Conservation (phyloP, 345 rosid genomes). For the Eucalyptus sp. region DNA sequence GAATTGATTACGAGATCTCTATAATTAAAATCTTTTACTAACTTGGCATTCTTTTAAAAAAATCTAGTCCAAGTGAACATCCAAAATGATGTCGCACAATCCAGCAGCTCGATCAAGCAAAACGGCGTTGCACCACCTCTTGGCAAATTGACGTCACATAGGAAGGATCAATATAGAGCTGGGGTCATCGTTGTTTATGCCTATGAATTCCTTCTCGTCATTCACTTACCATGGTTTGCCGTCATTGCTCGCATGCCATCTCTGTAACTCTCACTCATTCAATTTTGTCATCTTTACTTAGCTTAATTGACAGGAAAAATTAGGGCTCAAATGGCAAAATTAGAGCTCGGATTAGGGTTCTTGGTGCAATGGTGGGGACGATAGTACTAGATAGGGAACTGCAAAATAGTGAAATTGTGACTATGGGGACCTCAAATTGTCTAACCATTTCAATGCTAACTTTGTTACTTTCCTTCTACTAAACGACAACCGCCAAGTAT, state of each 20-base stretch:
- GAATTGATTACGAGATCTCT: rapidly evolving
- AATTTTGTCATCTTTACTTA: not conserved
- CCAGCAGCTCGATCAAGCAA: no score
- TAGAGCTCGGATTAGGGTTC: not conserved
- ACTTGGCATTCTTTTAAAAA: no score
- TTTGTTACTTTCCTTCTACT: not conserved
- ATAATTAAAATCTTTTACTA: no score
- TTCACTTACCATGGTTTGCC: not conserved
- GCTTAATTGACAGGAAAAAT: not conserved
- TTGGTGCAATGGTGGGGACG: rapidly evolving
- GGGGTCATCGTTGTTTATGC: not conserved
- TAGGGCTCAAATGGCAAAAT: not conserved
- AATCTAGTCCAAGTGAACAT: not conserved
- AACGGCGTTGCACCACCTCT: no score
- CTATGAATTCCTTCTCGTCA: not conserved
- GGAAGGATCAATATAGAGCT: not conserved
- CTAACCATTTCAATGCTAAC: rapidly evolving
- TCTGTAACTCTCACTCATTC: not conserved
- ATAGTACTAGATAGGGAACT: rapidly evolving
- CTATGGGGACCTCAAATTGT: not conserved
- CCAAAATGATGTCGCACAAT: no score
- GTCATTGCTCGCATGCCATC: rapidly evolving
- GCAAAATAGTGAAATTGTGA: no score
- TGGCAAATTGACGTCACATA: rapidly evolving
- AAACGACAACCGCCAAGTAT: not conserved